Conservation (phyloP, 306 rosid species). For the Gillenia trifoliata region DNA sequence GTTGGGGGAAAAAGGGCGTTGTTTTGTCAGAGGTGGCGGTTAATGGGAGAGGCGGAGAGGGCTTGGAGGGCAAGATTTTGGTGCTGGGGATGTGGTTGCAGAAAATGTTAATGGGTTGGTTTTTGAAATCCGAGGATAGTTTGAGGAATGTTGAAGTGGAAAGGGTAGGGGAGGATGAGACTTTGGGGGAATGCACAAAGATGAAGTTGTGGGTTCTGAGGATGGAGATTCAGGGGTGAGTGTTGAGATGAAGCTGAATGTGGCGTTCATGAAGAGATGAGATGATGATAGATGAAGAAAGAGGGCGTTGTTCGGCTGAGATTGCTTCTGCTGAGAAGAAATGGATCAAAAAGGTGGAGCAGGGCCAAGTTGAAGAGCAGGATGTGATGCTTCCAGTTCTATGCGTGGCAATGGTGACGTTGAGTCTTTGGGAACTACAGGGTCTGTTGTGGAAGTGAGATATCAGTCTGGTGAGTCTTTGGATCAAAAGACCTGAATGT, state of each 20-base stretch:
- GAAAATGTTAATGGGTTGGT: conserved; percentile 16
- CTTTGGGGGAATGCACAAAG: background rate
- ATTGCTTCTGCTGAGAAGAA: conserved; percentile 6
- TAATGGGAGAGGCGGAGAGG: conserved; percentile 12
- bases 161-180: background rate
- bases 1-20: conserved; percentile 9
- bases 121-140: conserved; percentile 14
- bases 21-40: conserved; percentile 6
- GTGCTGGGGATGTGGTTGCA: conserved; percentile 1
- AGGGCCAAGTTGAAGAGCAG: conserved; percentile 1
- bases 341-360: conserved; percentile 3
- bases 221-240: conserved; percentile 3
- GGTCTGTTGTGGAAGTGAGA: conserved; percentile 16
- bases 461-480: no score
- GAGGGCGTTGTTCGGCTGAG: conserved; percentile 7
- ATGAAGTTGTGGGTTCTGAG: background rate
- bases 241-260: background rate
- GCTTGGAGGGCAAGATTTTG: conserved; percentile 14
- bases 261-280: conserved; percentile 17
- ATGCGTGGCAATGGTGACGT: conserved; percentile 2
- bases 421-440: background rate
- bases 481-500: conserved; percentile 1
- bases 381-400: conserved; percentile 16
- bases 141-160: conserved; percentile 8
- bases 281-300: background rate